Evolutionary conservation across 148 eudicot genomes (phyloP).

Genomic region (Cornus kousa): DNA sequence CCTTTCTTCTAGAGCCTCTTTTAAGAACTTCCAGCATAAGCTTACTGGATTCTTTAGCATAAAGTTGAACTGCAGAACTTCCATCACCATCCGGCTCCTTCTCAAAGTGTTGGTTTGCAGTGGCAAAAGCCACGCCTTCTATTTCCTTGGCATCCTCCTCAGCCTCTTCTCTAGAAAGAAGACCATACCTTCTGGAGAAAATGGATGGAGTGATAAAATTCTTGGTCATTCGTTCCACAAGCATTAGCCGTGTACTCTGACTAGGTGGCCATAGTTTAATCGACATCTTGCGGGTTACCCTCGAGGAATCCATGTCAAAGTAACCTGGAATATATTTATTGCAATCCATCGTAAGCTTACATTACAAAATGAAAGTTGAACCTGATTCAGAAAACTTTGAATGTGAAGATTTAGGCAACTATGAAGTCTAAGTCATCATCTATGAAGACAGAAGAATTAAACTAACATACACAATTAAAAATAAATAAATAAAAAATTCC

Average conservation of each 20-base stretch:
- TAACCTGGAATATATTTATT: conserved; percentile 26
- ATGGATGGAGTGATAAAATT: conserved; percentile 67
- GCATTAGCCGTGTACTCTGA: conserved; percentile 60
- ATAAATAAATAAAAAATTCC: no score
- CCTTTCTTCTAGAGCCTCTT: conserved; percentile 51
- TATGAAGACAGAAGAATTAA: no score
- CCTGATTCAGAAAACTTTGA: no score
- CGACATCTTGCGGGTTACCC: conserved; percentile 34
- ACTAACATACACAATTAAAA: no score
- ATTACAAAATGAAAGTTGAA: not conserved
- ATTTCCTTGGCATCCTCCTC: conserved; percentile 70
- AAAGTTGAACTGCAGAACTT: conserved; percentile 71
- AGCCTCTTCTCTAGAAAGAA: conserved; percentile 69
- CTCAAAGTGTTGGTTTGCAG: conserved; percentile 58
- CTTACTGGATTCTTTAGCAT: conserved; percentile 84
- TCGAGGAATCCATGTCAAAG: conserved; percentile 44
- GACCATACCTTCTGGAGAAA: conserved; percentile 72
- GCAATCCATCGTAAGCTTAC: not conserved
- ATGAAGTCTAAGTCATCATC: no score
- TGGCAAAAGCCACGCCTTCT: conserved; percentile 54
- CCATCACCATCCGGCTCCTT: conserved; percentile 95
- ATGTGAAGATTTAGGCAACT: no score
- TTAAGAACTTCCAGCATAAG: conserved; percentile 68
- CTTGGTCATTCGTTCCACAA: conserved; percentile 65
- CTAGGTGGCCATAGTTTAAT: conserved; percentile 83